A percentile compares a stretch with the other conserved stretches of the same genome.
Evolutionary conservation across 345 rosid genomes (phyloP).

Genomic region (Pseudoturritis turrita): DNA sequence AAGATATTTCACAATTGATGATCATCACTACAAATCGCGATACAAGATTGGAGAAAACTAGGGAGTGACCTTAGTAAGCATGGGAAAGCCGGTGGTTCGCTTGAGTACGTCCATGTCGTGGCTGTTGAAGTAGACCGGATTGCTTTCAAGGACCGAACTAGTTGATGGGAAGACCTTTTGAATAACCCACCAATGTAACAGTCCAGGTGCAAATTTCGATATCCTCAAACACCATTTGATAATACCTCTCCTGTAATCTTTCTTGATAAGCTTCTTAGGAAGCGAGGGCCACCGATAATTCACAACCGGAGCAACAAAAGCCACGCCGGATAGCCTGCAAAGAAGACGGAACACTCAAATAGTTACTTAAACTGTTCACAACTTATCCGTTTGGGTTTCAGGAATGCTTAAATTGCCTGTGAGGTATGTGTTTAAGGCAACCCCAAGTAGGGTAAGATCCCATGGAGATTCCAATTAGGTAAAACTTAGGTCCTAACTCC

Average conservation of each 20-base stretch:
- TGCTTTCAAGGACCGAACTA: slow-evolving; percentile 46
- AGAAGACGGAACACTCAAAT: background rate
- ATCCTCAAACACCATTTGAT: slow-evolving; percentile 48
- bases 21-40: background rate
- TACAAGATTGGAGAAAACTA: background rate
- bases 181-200: slow-evolving; percentile 76
- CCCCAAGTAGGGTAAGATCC: slow-evolving; percentile 89
- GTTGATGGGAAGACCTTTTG: slow-evolving; percentile 60
- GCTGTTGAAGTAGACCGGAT: slow-evolving; percentile 58
- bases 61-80: slow-evolving; percentile 65
- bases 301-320: slow-evolving; percentile 66
- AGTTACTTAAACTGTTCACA: background rate
- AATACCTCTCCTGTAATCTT: slow-evolving; percentile 54
- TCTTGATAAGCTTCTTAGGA: slow-evolving; percentile 48
- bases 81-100: slow-evolving; percentile 66
- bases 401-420: slow-evolving; percentile 45
- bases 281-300: slow-evolving; percentile 83
- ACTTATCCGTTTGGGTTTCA: background rate
- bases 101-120: slow-evolving; percentile 61
- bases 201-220: slow-evolving; percentile 58
- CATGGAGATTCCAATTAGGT: slow-evolving; percentile 77
- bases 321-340: slow-evolving; percentile 75
- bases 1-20: slow-evolving; percentile 6
- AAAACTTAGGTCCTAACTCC: slow-evolving; percentile 65
- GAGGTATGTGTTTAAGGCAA: slow-evolving; percentile 78